phyloP scores from a whole-genome alignment of 257 asterid species.

The Capsicum rhomboideum region DNA sequence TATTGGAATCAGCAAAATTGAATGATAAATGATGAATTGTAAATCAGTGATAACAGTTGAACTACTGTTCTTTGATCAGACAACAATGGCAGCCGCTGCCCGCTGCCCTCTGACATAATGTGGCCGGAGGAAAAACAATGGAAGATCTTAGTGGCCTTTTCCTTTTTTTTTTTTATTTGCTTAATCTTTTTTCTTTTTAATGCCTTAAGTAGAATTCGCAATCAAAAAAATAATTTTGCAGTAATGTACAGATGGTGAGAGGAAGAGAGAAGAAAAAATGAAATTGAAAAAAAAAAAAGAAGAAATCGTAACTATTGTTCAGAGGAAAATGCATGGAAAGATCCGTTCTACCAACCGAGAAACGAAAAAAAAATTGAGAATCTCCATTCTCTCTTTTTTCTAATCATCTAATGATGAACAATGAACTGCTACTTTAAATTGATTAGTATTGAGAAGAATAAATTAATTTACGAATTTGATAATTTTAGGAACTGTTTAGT shows the following conservation, averaged over 20 bases:
- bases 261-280: not conserved
- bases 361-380: not conserved
- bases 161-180: not conserved
- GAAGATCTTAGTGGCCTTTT: not conserved
- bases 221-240: constrained; percentile 35
- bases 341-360: not conserved
- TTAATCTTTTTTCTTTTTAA: not conserved
- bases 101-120: not conserved
- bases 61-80: not conserved
- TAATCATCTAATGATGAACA: not conserved
- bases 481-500: too few species aligned
- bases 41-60: not conserved
- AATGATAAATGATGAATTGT: constrained; percentile 17
- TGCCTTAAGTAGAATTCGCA: constrained; percentile 2
- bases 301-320: not conserved
- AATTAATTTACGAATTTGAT: not conserved
- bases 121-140: not conserved
- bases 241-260: constrained; percentile 37
- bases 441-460: not conserved
- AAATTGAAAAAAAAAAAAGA: not conserved
- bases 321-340: not conserved
- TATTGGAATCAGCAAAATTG: constrained; percentile 67
- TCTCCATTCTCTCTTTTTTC: not conserved
- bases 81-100: not conserved
- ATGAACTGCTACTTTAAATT: not conserved